phyloP scores from a whole-genome alignment of 192 early-diverging fungal species.

The Chytriomyces hyalinus region DNA sequence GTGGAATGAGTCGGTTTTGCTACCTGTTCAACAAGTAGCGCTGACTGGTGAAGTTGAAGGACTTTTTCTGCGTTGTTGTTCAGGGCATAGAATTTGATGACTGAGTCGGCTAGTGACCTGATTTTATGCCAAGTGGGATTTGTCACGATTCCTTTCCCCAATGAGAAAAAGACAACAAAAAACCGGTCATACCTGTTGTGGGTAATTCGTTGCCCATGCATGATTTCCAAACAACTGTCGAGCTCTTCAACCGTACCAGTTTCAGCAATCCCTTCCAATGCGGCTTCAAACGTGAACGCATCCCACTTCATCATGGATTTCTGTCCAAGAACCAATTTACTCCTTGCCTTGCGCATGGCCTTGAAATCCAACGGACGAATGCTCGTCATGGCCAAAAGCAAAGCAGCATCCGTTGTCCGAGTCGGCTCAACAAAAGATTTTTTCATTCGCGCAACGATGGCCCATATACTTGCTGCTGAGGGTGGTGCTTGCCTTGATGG shows the following conservation, averaged over 20 bases:
- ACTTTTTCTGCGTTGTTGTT: not conserved
- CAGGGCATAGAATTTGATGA: slow-evolving; percentile 5
- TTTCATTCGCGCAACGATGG: slow-evolving; percentile 3
- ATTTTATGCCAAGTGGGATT: not conserved
- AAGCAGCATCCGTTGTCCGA: not conserved
- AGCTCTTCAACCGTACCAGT: slow-evolving; percentile 5
- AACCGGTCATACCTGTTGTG: not conserved
- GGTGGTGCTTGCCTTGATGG: not conserved
- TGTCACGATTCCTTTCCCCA: not conserved
- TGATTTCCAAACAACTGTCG: not conserved
- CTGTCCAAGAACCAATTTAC: slow-evolving; percentile 11
- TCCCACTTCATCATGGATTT: not conserved
- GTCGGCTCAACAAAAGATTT: slow-evolving; percentile 3
- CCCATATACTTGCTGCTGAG: slow-evolving; percentile 2
- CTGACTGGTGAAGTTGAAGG: not conserved
- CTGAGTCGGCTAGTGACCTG: slow-evolving; percentile 1
- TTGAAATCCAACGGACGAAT: slow-evolving; percentile 15
- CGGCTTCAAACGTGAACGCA: not conserved
- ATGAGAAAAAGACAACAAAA: not conserved
- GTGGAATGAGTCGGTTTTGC: slow-evolving; percentile 5
- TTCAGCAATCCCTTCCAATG: slow-evolving; percentile 6
- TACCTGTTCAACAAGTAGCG: not conserved
- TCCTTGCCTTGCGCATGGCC: slow-evolving; percentile 16
- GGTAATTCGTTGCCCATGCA: not conserved
- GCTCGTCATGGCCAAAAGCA: not conserved